Evolutionary conservation across 176 grass and related monocot species (phyloP).

Genomic region (Puya raimondii): DNA sequence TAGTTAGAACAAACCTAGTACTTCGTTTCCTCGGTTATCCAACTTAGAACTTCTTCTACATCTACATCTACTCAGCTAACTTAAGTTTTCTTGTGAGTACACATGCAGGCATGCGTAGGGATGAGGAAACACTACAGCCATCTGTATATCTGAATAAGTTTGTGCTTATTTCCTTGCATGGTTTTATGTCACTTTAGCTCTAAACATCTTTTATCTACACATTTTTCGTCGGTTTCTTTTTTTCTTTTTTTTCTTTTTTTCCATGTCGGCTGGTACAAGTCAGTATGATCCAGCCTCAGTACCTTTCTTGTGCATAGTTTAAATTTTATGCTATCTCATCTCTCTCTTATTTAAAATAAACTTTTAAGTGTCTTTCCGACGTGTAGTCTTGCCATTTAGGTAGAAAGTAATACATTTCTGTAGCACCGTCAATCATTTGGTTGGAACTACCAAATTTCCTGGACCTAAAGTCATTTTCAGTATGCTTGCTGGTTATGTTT

Average conservation of each 20-base stretch:
- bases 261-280: not conserved
- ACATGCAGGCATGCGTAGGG: constrained; percentile 74
- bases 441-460: not conserved
- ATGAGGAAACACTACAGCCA: constrained; percentile 92
- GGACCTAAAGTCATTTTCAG: not conserved
- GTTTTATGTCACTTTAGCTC: not conserved
- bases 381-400: too few relatives aligned
- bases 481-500: not conserved
- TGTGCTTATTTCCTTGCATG: constrained; percentile 18
- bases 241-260: not conserved
- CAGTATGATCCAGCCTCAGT: not conserved
- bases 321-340: not conserved
- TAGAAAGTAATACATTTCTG: too few relatives aligned
- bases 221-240: too few relatives aligned
- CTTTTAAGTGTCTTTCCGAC: too few relatives aligned
- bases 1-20: too few relatives aligned
- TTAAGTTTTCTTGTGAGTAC: constrained; percentile 24
- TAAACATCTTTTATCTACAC: not conserved
- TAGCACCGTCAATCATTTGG: not conserved
- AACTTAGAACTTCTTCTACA: too few relatives aligned
- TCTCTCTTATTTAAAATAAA: not conserved
- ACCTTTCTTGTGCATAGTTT: not conserved
- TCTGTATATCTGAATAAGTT: constrained; percentile 96
- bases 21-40: too few relatives aligned
- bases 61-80: too few relatives aligned